phyloP scores from a whole-genome alignment of 495 filamentous ascomycete species.

The Penicillium atrosanguineum region DNA sequence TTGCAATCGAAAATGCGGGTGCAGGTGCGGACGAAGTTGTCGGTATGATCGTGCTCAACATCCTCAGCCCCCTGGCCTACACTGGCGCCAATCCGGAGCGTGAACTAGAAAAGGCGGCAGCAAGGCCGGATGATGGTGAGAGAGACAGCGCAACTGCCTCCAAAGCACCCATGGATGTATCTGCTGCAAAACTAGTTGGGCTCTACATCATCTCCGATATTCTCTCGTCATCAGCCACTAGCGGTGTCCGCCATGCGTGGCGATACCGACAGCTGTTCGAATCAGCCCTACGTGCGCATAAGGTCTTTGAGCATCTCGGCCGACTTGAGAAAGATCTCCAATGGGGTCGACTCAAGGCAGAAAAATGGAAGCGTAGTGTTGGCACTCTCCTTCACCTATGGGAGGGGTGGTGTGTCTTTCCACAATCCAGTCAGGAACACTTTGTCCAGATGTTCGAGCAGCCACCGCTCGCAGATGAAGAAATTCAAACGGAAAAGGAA shows the following conservation, averaged over 20 bases:
- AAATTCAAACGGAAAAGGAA: conserved; percentile 48
- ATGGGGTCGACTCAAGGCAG: conserved; percentile 81
- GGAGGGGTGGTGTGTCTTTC: conserved; percentile 90
- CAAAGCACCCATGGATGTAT: conserved; percentile 59
- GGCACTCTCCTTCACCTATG: conserved; percentile 70
- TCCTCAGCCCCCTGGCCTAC: conserved; percentile 65
- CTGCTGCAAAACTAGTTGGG: conserved; percentile 72
- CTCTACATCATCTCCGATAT: conserved; percentile 89
- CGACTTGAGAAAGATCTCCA: conserved; percentile 68
- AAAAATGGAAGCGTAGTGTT: conserved; percentile 89
- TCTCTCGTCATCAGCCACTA: conserved; percentile 77
- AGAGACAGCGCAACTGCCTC: conserved; percentile 19
- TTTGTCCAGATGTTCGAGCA: conserved; percentile 73
- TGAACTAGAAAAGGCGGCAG: conserved; percentile 35
- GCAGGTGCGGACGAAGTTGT: conserved; percentile 83
- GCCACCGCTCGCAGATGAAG: conserved; percentile 59
- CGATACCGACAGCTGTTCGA: conserved; percentile 88
- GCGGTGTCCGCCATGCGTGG: conserved; percentile 85
- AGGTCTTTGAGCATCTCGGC: conserved; percentile 81
- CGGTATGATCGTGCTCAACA: conserved; percentile 78
- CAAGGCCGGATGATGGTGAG: conserved; percentile 12
- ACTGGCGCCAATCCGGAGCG: conserved; percentile 58
- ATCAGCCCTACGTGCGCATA: conserved; percentile 60
- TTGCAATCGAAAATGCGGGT: conserved; percentile 86
- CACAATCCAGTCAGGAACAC: conserved; percentile 66